Evolutionary conservation across 225 moss, liverwort and hornwort genomes (phyloP), one percentile per base, ranked within the genome.

Genomic region (Antitrichia curtipendula): DNA sequence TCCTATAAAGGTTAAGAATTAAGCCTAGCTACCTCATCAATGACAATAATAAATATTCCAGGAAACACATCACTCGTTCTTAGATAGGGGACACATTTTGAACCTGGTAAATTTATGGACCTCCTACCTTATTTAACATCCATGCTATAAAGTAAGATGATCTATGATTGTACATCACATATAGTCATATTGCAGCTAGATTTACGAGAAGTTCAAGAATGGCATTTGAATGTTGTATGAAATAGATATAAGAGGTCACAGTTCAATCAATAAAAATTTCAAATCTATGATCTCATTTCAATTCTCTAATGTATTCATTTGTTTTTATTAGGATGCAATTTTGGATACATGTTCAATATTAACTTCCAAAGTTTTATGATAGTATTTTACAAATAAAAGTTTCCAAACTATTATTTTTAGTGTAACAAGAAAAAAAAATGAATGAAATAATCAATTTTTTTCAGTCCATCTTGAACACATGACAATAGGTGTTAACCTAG

Each of bases 61-160:
- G n/a, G n/a, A n/a, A n/a, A n/a, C n/a, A n/a, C n/a, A n/a, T n/a
- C n/a, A n/a, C n/a, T n/a, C n/a, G n/a, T n/a, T n/a, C n/a, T n/a
- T n/a, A n/a, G n/a, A n/a, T n/a, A n/a, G n/a, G n/a, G n/a, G n/a
- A n/a, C n/a, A n/a, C n/a, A n/a, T n/a, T n/a, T n/a, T n/a, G n/a
- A n/a, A n/a, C n/a, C n/a, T n/a, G n/a, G n/a, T n/a, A n/a, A n/a
- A n/a, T n/a, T n/a, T n/a, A n/a, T n/a, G n/a, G n/a, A n/a, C n/a
- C n/a, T n/a, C n/a, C n/a, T n/a, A n/a, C n/a, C n/a, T n/a, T n/a
- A n/a, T 14, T 75, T 52, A 22, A 52, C 34, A 52, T 31, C 7
- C 1, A 4, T 7, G 0, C 0, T 47, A 1, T 12, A 49, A 47
- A 2, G 31, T 47, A 0, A 0, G 7, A 1, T 19, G 18, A 47